These are phyloP conservation scores for Tausonia pullulans DNA, from an alignment of 1,284 basidiomycete species.

Conservation along the genomic window DNA sequence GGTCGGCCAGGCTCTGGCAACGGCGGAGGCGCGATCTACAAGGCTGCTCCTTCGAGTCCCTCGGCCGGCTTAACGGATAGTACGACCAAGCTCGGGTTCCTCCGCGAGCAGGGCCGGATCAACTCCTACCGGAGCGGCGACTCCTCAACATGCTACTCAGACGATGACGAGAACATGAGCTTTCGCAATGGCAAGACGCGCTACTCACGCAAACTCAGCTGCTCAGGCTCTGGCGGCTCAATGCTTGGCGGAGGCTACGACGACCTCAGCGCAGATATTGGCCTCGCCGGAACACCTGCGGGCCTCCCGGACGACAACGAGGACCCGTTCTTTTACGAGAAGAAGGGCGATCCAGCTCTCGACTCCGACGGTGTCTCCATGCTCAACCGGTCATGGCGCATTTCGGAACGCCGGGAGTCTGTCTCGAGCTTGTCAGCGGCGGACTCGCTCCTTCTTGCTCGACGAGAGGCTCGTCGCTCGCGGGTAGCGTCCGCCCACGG, in stretches of 20 bases:
- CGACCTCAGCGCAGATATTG: neutral
- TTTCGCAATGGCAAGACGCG: too few species aligned
- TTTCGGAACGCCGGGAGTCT: neutral
- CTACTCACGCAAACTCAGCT: too few species aligned
- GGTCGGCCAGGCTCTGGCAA: neutral
- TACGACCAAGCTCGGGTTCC: too few species aligned
- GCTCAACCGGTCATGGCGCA: slow-evolving; percentile 1
- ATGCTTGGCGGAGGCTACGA: slow-evolving; percentile 10
- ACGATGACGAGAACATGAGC: too few species aligned
- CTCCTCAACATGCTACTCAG: too few species aligned
- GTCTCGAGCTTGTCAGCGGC: neutral
- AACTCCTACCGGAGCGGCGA: too few species aligned
- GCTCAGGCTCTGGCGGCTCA: neutral
- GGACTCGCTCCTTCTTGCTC: slow-evolving; percentile 5
- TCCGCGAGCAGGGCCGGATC: too few species aligned
- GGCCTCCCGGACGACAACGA: neutral
- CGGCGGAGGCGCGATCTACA: neutral
- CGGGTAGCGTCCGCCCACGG: neutral
- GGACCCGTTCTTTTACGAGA: neutral
- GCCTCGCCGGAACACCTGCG: neutral
- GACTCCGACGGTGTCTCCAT: neutral
- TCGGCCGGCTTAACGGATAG: too few species aligned
- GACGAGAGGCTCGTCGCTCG: slow-evolving; percentile 1
- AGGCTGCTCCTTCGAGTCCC: too few species aligned
- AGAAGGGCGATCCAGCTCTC: neutral